phyloP scores from a whole-genome alignment of 306 rosid species.

The Acacia confusa region DNA sequence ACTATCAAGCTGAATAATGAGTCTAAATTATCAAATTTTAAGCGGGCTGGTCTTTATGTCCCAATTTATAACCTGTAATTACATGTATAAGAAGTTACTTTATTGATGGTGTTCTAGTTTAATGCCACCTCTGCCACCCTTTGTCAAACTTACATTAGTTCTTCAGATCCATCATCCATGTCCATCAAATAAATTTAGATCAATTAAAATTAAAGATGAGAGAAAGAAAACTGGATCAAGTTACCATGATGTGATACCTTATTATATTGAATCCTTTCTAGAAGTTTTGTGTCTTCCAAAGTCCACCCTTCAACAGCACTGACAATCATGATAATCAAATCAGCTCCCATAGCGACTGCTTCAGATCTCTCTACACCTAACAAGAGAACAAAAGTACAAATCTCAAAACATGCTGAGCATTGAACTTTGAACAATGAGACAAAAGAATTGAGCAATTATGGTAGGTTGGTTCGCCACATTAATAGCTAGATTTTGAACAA shows the following conservation, averaged over 20 bases:
- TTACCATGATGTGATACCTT: slow-evolving; percentile 49
- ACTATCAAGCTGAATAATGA: slow-evolving; percentile 8
- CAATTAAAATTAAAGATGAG: slow-evolving; percentile 26
- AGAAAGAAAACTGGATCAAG: slow-evolving; percentile 6
- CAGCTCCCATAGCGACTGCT: slow-evolving; percentile 93
- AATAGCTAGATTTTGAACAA: not conserved
- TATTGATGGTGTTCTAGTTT: not conserved
- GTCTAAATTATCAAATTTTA: not conserved
- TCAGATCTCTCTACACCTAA: slow-evolving; percentile 96
- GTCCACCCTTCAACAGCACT: slow-evolving; percentile 96
- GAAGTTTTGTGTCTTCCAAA: slow-evolving; percentile 73
- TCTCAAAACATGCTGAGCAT: slow-evolving; percentile 15
- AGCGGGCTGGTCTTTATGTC: not conserved
- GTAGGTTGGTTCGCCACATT: not conserved
- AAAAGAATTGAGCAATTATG: not conserved
- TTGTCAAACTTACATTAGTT: not conserved
- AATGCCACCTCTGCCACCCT: slow-evolving; percentile 1
- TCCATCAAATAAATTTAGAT: slow-evolving; percentile 4
- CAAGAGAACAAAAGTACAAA: slow-evolving; percentile 26
- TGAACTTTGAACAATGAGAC: not conserved
- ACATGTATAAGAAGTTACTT: slow-evolving; percentile 1
- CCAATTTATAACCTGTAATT: slow-evolving; percentile 15
- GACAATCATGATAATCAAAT: slow-evolving; percentile 76
- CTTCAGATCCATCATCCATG: slow-evolving; percentile 4
- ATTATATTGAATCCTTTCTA: slow-evolving; percentile 67